Conservation (phyloP, 495 filamentous ascomycete species). For the Trichoderma erinaceum region DNA sequence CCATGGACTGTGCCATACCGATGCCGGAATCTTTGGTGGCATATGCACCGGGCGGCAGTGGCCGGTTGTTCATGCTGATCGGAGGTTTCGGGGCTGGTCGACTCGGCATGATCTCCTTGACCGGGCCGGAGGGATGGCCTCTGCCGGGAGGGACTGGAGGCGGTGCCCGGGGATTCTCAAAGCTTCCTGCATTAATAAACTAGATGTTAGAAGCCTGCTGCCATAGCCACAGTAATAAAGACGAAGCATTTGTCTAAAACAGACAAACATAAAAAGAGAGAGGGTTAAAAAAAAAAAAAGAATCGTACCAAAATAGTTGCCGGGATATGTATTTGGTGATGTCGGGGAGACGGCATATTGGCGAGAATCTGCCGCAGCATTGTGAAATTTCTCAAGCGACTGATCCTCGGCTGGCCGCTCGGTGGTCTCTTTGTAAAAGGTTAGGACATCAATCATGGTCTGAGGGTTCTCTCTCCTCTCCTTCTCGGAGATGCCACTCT, state of each 20-base stretch:
- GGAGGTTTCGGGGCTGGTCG: slow-evolving; percentile 64
- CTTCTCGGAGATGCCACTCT: slow-evolving; percentile 92
- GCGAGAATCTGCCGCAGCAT: slow-evolving; percentile 59
- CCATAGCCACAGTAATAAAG: not conserved
- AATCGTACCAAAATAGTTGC: slow-evolving; percentile 49
- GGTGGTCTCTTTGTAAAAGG: slow-evolving; percentile 90
- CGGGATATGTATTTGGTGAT: slow-evolving; percentile 41
- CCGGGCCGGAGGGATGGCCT: slow-evolving; percentile 39
- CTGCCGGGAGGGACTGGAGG: slow-evolving; percentile 69
- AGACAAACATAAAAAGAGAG: slow-evolving; percentile 56
- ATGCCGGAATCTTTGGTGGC: slow-evolving; percentile 49
- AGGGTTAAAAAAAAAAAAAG: slow-evolving; percentile 48
- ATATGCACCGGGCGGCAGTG: slow-evolving; percentile 44
- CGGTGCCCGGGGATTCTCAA: slow-evolving; percentile 91
- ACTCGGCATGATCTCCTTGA: slow-evolving; percentile 50
- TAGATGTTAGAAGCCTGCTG: slow-evolving; percentile 74
- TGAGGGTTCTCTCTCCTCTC: slow-evolving; percentile 94
- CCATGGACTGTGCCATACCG: slow-evolving; percentile 45
- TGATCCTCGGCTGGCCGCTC: slow-evolving; percentile 75
- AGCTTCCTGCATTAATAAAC: slow-evolving; percentile 72
- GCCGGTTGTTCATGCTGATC: slow-evolving; percentile 39
- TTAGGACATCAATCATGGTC: slow-evolving; percentile 88
- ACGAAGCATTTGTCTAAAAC: no score
- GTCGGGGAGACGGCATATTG: slow-evolving; percentile 38
- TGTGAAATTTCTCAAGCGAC: slow-evolving; percentile 91